A percentile compares a stretch with the other conserved stretches of the same genome.
Evolutionary conservation across 176 grass and related monocot genomes (phyloP).

Genomic region (Oryza nivara): DNA sequence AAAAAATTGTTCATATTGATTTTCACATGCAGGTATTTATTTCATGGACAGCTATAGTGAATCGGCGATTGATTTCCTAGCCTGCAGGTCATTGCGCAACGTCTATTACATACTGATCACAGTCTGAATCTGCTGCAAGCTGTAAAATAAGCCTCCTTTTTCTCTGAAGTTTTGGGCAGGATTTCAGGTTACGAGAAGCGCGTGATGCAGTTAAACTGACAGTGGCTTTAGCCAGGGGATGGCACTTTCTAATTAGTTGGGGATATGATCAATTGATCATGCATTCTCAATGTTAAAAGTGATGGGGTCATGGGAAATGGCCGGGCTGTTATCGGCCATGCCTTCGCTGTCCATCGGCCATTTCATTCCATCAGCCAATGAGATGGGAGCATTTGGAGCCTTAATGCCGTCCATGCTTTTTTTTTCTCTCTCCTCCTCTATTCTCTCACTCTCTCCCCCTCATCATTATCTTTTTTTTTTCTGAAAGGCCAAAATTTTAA

Average conservation of each 20-base stretch:
- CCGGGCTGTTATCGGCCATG: background rate
- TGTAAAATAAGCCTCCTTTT: background rate
- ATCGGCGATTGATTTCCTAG: background rate
- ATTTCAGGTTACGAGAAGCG: background rate
- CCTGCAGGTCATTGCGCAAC: background rate
- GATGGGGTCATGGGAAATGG: background rate
- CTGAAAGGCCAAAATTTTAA: background rate
- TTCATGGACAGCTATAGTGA: background rate
- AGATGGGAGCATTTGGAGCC: background rate
- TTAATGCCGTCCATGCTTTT: background rate
- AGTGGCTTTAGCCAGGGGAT: background rate
- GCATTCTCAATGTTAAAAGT: background rate
- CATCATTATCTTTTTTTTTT: background rate
- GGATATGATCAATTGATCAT: background rate
- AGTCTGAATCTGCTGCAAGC: background rate
- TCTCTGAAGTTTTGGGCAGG: background rate
- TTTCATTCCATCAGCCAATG: slow-evolving; percentile 21
- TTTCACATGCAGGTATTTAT: background rate
- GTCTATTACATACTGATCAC: background rate
- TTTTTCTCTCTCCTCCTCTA: background rate
- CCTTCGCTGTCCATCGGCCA: slow-evolving; percentile 19
- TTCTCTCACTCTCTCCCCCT: background rate
- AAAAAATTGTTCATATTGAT: background rate
- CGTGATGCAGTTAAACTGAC: slow-evolving; percentile 18
- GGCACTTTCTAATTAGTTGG: slow-evolving; percentile 18